Base-by-base conservation (phyloP, 805 yeast genomes). In the Yamadazyma scolyti region DNA sequence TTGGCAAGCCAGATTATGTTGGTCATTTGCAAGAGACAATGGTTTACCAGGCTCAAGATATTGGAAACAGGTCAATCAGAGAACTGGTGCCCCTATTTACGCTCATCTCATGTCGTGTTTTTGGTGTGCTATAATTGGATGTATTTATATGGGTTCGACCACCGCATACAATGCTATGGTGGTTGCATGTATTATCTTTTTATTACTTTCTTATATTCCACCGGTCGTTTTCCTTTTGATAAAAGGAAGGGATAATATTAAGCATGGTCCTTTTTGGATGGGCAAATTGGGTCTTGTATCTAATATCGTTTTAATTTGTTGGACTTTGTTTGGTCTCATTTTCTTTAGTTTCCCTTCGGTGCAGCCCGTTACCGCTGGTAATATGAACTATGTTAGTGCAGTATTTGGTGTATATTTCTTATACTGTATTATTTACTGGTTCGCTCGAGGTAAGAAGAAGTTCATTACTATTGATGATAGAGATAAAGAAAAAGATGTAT, bases 331-430 rank as follows among this genome's bases (percentile, higher is more conserved):
- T 46, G 69, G 79, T 6, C 37, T 73, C 4, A 68, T 78, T 3
- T 75, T 81, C 52, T 80, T 71, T 60, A 75, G 77, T 27, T 73
- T 80, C 61, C 87, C 88, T 17, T 56, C 76, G 14, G 60, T 58
- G 5, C 64, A 75, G 71, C 88, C 88, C 2, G 87, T 69, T 2
- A 61, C 65, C 3, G 68, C 65, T 22, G 71, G 73, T 24, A 67
- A 68, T 39, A 82, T 82, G 88, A 82, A 82, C 50, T 82, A 82
- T 43, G 77, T 78, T 9, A 52, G 72, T 22, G 82, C 71, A 8
- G 82, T 75, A 13, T 24, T 51, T 28, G 54, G 42, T 2, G 76
- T 75, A 8, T 68, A 62, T 44, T 46, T 63, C 4, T 6, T 57
- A 0, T 75, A 68, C 46, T 51, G 72, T 22, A 35, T 74, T 1